These are phyloP conservation scores for Sarocladiaceae sp. DNA, from an alignment of 2,329 filamentous ascomycete genomes.

Conservation along the genomic window DNA sequence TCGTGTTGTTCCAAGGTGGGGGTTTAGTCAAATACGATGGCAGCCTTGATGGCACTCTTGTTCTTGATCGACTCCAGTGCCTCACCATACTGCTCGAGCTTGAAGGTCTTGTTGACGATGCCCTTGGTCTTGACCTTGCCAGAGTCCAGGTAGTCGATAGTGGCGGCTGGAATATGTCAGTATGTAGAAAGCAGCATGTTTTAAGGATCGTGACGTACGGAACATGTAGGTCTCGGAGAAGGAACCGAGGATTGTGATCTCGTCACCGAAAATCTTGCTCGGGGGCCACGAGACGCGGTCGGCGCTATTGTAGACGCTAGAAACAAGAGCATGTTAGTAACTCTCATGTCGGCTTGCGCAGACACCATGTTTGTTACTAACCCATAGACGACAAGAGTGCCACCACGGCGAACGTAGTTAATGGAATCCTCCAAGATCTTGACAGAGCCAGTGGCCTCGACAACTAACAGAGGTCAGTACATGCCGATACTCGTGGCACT, in stretches of 20 bases:
- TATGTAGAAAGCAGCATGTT: conserved; percentile 3
- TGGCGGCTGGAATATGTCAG: conserved; percentile 28
- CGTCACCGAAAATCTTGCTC: conserved; percentile 64
- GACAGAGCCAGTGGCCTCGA: conserved; percentile 66
- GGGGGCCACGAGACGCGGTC: conserved; percentile 65
- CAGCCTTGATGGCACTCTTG: conserved; percentile 71
- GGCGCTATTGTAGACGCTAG: conserved; percentile 57
- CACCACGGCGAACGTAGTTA: conserved; percentile 66
- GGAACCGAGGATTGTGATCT: conserved; percentile 69
- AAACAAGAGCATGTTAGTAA: conserved; percentile 9
- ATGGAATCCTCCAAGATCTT: conserved; percentile 68
- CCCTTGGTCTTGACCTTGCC: conserved; percentile 60
- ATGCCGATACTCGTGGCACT: background rate
- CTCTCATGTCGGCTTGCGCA: background rate
- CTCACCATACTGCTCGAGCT: conserved; percentile 68
- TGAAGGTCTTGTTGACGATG: conserved; percentile 71
- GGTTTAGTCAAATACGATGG: conserved; percentile 68
- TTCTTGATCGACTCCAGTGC: conserved; percentile 67
- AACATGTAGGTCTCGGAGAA: conserved; percentile 74
- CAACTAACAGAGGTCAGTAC: conserved; percentile 34
- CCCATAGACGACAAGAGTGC: conserved; percentile 67
- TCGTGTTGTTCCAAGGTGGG: no score
- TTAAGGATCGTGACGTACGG: conserved; percentile 33
- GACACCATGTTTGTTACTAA: conserved; percentile 13
- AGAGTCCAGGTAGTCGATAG: conserved; percentile 49